A percentile compares a stretch with the other conserved stretches of the same genome.
Conservation (phyloP, 768 basidiomycete genomes). For the Pleurotus ostreatus region DNA sequence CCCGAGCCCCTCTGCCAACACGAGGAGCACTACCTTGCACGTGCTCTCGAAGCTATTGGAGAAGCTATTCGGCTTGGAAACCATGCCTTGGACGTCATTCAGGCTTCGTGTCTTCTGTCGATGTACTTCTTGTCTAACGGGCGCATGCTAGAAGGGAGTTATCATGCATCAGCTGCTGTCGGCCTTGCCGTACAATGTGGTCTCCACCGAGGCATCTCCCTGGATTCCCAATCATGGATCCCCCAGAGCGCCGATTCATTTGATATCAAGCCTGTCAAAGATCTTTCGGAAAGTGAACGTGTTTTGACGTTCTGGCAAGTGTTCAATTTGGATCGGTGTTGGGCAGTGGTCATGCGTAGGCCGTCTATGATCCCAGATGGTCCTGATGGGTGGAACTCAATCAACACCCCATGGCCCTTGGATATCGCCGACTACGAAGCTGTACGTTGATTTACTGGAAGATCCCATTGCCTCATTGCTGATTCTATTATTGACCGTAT, state of each 20-base stretch:
- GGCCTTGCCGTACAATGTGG: slow-evolving; percentile 72
- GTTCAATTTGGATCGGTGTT: slow-evolving; percentile 75
- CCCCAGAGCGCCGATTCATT: slow-evolving; percentile 32
- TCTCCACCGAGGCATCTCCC: slow-evolving; percentile 45
- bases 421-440: slow-evolving; percentile 67
- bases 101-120: slow-evolving; percentile 72
- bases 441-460: slow-evolving; percentile 37
- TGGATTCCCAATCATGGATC: slow-evolving; percentile 24
- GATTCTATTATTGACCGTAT: slow-evolving; percentile 39
- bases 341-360: slow-evolving; percentile 71
- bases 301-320: slow-evolving; percentile 83
- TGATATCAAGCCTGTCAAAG: slow-evolving; percentile 54
- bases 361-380: slow-evolving; percentile 66
- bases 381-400: slow-evolving; percentile 49
- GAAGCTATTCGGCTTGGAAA: slow-evolving; percentile 56
- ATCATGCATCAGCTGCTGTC: slow-evolving; percentile 72
- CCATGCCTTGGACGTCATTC: slow-evolving; percentile 66
- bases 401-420: slow-evolving; percentile 77
- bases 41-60: slow-evolving; percentile 57
- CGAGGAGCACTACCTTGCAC: slow-evolving; percentile 67
- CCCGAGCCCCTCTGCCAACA: slow-evolving; percentile 67
- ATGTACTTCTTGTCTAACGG: slow-evolving; percentile 76
- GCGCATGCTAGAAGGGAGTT: slow-evolving; percentile 72
- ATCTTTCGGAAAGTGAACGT: slow-evolving; percentile 64
- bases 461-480: slow-evolving; percentile 9